Percentiles rank a stretch among this genome's conserved stretches.
These are phyloP conservation scores for Pontederia crassipes DNA, from an alignment of 176 grass and related monocot genomes.

Conservation along the genomic window DNA sequence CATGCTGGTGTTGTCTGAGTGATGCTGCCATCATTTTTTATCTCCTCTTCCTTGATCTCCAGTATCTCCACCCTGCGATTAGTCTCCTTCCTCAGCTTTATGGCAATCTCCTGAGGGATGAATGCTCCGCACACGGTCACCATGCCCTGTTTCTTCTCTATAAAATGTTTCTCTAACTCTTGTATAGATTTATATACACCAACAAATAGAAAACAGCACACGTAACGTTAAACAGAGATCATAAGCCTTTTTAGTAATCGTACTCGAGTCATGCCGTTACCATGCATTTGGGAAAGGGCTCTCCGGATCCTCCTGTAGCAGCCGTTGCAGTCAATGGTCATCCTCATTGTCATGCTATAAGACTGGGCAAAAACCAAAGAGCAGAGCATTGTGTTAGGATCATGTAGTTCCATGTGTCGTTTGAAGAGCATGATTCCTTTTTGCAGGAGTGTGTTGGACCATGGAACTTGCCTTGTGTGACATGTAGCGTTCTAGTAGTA, in stretches of 20 bases:
- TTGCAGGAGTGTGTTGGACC: not conserved
- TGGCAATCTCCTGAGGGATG: conserved; percentile 78
- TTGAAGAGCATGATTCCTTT: too few relatives aligned
- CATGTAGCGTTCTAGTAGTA: not conserved
- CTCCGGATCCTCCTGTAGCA: conserved; percentile 80
- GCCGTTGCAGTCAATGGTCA: conserved; percentile 97
- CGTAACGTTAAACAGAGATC: not conserved
- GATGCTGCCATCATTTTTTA: not conserved
- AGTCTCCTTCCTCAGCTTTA: conserved; percentile 80
- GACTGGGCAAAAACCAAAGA: conserved; percentile 12
- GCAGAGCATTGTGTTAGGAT: not conserved
- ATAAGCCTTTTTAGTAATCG: not conserved
- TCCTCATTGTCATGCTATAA: conserved; percentile 72
- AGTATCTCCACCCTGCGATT: conserved; percentile 83
- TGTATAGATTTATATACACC: not conserved
- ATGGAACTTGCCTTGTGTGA: not conserved
- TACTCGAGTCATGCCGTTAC: conserved; percentile 5
- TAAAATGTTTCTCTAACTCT: conserved; percentile 69
- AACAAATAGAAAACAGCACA: not conserved
- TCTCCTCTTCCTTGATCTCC: conserved; percentile 53
- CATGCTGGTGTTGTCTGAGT: not conserved
- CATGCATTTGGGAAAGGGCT: conserved; percentile 76
- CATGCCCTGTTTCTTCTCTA: conserved; percentile 71
- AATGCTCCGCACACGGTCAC: conserved; percentile 54
- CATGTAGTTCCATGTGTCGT: too few relatives aligned